Percentiles rank a stretch among this genome's conserved stretches.
Evolutionary conservation across 441 rosid genomes (phyloP).

Genomic region (Eutrema salsugineum): DNA sequence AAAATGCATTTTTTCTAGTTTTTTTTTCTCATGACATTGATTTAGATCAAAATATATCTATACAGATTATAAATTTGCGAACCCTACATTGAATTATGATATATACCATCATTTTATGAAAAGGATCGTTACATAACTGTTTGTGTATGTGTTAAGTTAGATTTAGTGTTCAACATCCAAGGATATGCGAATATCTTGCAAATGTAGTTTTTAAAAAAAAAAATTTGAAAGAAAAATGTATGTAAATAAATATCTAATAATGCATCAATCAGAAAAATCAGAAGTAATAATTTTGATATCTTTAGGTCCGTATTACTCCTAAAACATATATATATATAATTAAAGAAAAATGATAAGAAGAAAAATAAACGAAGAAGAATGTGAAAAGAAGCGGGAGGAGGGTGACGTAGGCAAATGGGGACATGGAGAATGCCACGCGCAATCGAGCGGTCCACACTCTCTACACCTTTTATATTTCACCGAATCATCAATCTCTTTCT

Average conservation of each 20-base stretch:
- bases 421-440: slow-evolving; percentile 26
- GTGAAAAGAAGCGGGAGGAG: slow-evolving; percentile 18
- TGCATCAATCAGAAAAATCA: not conserved
- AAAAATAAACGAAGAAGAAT: slow-evolving; percentile 1
- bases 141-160: not conserved
- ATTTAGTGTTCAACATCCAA: not conserved
- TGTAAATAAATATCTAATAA: not conserved
- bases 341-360: not conserved
- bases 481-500: slow-evolving; percentile 23
- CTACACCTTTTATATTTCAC: slow-evolving; percentile 20
- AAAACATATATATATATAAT: not conserved
- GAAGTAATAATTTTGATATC: not conserved
- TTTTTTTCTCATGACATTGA: not conserved
- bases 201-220: too few species aligned
- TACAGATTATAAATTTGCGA: not conserved
- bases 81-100: not conserved
- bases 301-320: not conserved
- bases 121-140: not conserved
- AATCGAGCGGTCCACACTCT: slow-evolving; percentile 28
- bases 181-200: not conserved
- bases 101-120: not conserved
- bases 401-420: slow-evolving; percentile 19
- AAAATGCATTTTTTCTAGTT: not conserved
- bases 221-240: not conserved
- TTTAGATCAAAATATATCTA: not conserved